Conservation (phyloP, 2,329 filamentous ascomycete species). For the Pezicula carpinea region DNA sequence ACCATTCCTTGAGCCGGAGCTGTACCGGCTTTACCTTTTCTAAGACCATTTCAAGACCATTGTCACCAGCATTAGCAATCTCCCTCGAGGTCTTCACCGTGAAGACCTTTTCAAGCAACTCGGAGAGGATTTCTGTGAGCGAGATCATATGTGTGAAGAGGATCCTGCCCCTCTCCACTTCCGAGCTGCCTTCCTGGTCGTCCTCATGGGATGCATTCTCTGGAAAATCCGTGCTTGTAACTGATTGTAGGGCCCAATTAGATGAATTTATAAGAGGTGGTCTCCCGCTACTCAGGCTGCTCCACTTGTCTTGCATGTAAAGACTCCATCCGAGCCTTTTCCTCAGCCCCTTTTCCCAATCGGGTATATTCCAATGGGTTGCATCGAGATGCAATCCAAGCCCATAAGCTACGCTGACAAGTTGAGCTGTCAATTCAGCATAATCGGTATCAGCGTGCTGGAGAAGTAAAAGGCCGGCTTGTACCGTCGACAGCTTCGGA, state of each 20-base stretch:
- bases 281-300: conserved; percentile 51
- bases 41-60: conserved; percentile 30
- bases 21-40: conserved; percentile 45
- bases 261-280: conserved; percentile 48
- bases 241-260: conserved; percentile 50
- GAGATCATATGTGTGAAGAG: conserved; percentile 47
- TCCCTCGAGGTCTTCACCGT: conserved; percentile 27
- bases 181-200: conserved; percentile 32
- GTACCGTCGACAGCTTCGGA: conserved; percentile 51
- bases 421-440: conserved; percentile 37
- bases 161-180: conserved; percentile 40
- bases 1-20: conserved; percentile 44
- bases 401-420: conserved; percentile 50
- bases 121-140: conserved; percentile 45
- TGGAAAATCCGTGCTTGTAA: conserved; percentile 41
- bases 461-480: conserved; percentile 49
- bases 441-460: conserved; percentile 32
- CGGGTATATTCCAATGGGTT: conserved; percentile 55
- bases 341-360: conserved; percentile 58
- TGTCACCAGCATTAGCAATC: conserved; percentile 15
- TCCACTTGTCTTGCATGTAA: conserved; percentile 63
- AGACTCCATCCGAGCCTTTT: conserved; percentile 60
- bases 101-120: conserved; percentile 46
- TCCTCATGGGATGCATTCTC: conserved; percentile 25
- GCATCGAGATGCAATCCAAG: conserved; percentile 58